Evolutionary conservation across 1,284 basidiomycete species (phyloP).

Genomic region (Ustilago sp.): DNA sequence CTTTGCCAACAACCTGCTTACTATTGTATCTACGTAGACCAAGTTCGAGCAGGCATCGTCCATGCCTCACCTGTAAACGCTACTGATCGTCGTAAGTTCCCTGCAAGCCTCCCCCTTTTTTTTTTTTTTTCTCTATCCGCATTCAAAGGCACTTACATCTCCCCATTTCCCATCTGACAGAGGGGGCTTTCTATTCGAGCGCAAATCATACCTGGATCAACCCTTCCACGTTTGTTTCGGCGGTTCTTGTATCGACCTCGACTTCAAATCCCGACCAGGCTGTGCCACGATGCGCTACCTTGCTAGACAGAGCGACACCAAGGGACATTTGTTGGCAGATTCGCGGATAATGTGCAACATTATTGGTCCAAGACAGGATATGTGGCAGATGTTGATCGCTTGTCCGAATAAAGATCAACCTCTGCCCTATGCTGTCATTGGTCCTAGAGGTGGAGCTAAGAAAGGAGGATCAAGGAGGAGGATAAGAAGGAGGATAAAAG

Average conservation of each 20-base stretch:
- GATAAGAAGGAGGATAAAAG: constrained; percentile 6
- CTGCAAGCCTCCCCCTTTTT: neutral
- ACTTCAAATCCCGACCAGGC: constrained; percentile 8
- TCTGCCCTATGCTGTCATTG: constrained; percentile 35
- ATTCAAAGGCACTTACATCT: neutral
- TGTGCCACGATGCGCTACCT: constrained; percentile 26
- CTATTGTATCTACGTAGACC: constrained; percentile 50
- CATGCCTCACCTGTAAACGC: constrained; percentile 16
- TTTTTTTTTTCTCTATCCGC: neutral
- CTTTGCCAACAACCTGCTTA: constrained; percentile 11
- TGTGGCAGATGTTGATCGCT: constrained; percentile 12
- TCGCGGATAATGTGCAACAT: constrained; percentile 20
- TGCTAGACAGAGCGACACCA: neutral
- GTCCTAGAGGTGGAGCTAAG: constrained; percentile 4
- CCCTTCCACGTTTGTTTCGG: constrained; percentile 33
- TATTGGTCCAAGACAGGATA: constrained; percentile 20
- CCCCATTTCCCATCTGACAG: constrained; percentile 2
- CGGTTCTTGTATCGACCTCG: constrained; percentile 26
- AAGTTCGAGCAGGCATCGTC: constrained; percentile 15
- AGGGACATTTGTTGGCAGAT: constrained; percentile 33
- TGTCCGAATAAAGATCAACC: neutral
- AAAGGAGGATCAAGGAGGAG: neutral
- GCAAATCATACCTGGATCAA: neutral
- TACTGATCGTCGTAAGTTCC: constrained; percentile 34
- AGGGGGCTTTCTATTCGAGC: constrained; percentile 34